phyloP scores from a whole-genome alignment of 495 filamentous ascomycete genomes.

The Bryoglossum gracile region DNA sequence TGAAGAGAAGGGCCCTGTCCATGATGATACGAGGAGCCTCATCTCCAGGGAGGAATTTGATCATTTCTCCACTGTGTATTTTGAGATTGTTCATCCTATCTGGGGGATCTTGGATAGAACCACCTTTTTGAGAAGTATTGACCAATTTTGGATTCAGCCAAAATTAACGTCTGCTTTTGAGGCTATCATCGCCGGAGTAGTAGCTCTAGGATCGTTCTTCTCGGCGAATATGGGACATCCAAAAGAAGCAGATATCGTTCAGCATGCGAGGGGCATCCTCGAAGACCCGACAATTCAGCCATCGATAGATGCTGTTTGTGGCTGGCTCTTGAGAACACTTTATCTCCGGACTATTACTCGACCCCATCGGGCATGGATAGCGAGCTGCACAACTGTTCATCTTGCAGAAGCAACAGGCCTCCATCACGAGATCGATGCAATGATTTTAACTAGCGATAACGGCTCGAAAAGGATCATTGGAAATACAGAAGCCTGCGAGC shows the following conservation, averaged over 20 bases:
- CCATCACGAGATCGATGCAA: constrained; percentile 31
- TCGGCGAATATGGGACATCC: constrained; percentile 29
- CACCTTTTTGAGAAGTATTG: constrained; percentile 27
- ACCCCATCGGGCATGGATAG: constrained; percentile 48
- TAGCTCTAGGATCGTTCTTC: constrained; percentile 42
- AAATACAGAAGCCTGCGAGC: constrained; percentile 27
- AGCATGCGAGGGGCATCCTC: constrained; percentile 37
- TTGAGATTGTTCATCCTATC: constrained; percentile 38
- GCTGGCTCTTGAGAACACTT: constrained; percentile 44
- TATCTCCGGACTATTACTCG: constrained; percentile 45
- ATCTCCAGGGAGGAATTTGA: constrained; percentile 31
- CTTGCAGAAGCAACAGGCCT: constrained; percentile 42
- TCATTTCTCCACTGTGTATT: constrained; percentile 34
- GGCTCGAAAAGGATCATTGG: neutral
- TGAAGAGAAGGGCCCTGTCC: constrained; percentile 17
- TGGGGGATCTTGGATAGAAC: constrained; percentile 40
- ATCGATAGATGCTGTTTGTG: constrained; percentile 32
- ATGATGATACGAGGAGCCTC: constrained; percentile 29
- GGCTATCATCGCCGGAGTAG: constrained; percentile 39
- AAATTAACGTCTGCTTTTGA: constrained; percentile 26
- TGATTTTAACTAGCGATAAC: constrained; percentile 1
- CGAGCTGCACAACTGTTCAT: constrained; percentile 47
- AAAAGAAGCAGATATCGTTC: constrained; percentile 33
- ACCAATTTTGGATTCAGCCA: constrained; percentile 29
- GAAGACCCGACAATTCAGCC: constrained; percentile 33